Evolutionary conservation across 139 green algal genomes (phyloP), one percentile per base, ranked within the genome.

Genomic region (Zygnema cylindricum): DNA sequence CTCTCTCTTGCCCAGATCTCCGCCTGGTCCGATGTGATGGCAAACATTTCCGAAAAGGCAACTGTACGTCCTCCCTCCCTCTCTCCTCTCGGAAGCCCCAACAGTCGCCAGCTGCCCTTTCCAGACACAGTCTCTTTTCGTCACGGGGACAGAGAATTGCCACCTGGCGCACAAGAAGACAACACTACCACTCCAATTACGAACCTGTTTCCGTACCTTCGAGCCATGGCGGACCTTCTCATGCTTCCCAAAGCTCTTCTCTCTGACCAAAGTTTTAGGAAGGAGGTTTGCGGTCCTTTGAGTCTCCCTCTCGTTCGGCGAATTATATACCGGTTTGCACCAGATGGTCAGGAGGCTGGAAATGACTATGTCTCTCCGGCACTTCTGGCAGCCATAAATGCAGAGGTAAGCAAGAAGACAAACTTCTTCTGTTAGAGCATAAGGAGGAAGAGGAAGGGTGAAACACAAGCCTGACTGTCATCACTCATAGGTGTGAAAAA

Each of bases 181-280:
- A 11, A 54, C 3, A 16, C 7, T 25, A 41, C 38, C n/a, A 71
- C 36, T 0, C 63, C 25, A 41, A 30, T 33, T 0, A 32, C 30
- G 23, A 55, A 89, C 36, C 38, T 23, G 43, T 91, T 91, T 40
- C 81, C 79, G 0, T 82, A 75, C 38, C 87, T 91, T 25, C 25
- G 82, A 3, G 87, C 55, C n/a, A 36, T 86, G 82, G 87, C 87
- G 16, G 83, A 91, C 71, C n/a, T 91, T 30, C 87, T 91, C 40
- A 90, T 91, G 76, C 30, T 90, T 33, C 87, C 87, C 82, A 91
- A 91, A 49, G 55, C 87, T 55, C 40, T 76, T 32, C 82, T 91
- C 39, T 78, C 71, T 33, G 87, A 91, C 54, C 82, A 38, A 1
- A 36, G 41, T 38, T 73, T 90, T n/a, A 71, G 87, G 11, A 73